Evolutionary conservation across 306 rosid species (phyloP).

Genomic region (Quercus alba): DNA sequence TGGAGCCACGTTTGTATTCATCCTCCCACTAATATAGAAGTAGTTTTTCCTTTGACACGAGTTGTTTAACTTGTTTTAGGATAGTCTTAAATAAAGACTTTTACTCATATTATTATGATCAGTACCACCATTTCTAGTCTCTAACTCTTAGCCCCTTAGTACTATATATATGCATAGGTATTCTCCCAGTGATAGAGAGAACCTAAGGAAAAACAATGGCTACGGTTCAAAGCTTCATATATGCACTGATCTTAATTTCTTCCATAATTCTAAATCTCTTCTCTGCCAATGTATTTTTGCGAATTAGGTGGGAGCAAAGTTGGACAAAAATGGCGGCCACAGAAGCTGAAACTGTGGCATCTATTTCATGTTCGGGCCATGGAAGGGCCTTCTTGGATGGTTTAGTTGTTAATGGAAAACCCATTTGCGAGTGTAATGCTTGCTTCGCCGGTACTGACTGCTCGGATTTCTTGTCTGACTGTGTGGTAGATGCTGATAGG

Average conservation of each 20-base stretch:
- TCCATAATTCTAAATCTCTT: constrained; percentile 23
- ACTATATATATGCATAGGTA: too few species aligned
- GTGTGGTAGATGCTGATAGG: constrained; percentile 39
- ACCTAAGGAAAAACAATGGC: not conserved
- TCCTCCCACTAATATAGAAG: too few species aligned
- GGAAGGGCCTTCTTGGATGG: constrained; percentile 58
- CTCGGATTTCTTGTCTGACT: constrained; percentile 20
- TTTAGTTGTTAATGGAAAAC: constrained; percentile 32
- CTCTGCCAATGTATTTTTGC: not conserved
- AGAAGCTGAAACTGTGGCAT: constrained; percentile 45
- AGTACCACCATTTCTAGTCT: too few species aligned
- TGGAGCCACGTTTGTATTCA: too few species aligned
- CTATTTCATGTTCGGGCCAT: constrained; percentile 51
- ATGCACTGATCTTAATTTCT: not conserved
- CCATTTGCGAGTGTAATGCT: constrained; percentile 49
- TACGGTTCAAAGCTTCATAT: constrained; percentile 5
- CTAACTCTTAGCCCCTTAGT: too few species aligned
- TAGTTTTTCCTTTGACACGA: too few species aligned
- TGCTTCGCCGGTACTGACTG: constrained; percentile 45
- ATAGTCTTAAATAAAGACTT: too few species aligned
- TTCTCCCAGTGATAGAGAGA: not conserved
- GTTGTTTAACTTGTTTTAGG: too few species aligned
- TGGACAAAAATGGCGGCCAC: constrained; percentile 29
- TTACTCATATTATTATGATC: too few species aligned
- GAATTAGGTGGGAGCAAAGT: not conserved